Conservation (phyloP, 371 early-diverging fungal species). For the Conidiobolus incongruus region DNA sequence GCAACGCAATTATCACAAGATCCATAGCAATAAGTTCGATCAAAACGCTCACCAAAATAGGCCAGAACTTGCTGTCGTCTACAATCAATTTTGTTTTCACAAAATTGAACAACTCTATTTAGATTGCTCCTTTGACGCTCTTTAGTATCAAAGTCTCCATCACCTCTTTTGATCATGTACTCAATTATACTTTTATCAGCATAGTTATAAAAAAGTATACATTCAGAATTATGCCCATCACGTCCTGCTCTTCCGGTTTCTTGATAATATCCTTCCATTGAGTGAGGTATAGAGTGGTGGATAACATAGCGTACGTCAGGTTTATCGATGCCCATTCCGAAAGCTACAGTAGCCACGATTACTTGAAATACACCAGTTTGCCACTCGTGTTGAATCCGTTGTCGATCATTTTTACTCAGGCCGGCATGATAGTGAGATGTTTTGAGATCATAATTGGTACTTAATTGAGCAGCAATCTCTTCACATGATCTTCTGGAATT, state of each 20-base stretch:
- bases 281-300: conserved; percentile 89
- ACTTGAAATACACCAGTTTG: conserved; percentile 48
- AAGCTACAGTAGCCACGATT: conserved; percentile 97
- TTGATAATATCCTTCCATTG: conserved; percentile 98
- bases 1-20: conserved; percentile 88
- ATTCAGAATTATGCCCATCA: conserved; percentile 74
- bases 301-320: conserved; percentile 98
- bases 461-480: conserved; percentile 47
- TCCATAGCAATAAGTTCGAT: conserved; percentile 31
- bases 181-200: conserved; percentile 39
- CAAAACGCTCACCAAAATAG: conserved; percentile 91
- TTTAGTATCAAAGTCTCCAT: conserved; percentile 66
- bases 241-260: conserved; percentile 98
- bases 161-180: conserved; percentile 70
- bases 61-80: conserved; percentile 74
- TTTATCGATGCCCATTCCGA: conserved; percentile 99
- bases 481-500: conserved; percentile 71
- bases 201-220: conserved; percentile 76
- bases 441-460: conserved; percentile 16
- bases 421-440: conserved; percentile 89
- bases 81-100: conserved; percentile 89
- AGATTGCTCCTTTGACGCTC: conserved; percentile 70
- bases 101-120: conserved; percentile 72
- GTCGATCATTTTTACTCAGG: conserved; percentile 58
- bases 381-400: conserved; percentile 69